phyloP scores from a whole-genome alignment of 192 early-diverging fungal genomes.

The Podila verticillata region DNA sequence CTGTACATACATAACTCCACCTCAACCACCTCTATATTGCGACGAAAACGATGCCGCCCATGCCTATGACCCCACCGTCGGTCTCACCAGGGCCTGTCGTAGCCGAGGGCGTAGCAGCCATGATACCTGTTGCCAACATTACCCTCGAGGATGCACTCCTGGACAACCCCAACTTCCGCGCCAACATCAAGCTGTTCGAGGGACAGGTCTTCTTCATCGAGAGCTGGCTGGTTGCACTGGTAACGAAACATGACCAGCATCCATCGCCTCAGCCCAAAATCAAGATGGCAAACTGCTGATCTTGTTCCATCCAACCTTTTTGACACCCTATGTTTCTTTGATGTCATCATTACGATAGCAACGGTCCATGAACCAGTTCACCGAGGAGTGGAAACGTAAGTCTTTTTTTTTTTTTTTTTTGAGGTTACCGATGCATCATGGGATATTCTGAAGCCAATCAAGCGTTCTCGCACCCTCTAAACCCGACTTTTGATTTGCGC shows the following conservation, averaged over 20 bases:
- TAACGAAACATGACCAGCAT: constrained; percentile 4
- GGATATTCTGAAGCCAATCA: too few species aligned
- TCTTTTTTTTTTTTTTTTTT: constrained; percentile 5
- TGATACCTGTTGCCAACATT: constrained; percentile 49
- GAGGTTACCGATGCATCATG: background rate
- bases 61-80: constrained; percentile 23
- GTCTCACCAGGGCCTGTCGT: constrained; percentile 15
- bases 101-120: constrained; percentile 39
- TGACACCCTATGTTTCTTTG: background rate
- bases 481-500: background rate
- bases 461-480: too few species aligned
- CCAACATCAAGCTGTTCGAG: constrained; percentile 63
- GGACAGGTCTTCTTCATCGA: constrained; percentile 67
- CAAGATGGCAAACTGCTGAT: too few species aligned
- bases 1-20: background rate
- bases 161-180: constrained; percentile 63
- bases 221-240: constrained; percentile 60
- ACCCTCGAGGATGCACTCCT: constrained; percentile 62
- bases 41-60: background rate
- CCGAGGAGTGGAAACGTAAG: constrained; percentile 49
- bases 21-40: background rate
- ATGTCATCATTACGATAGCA: constrained; percentile 14
- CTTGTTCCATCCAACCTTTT: background rate
- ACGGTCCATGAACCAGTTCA: constrained; percentile 36
- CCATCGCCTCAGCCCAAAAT: too few species aligned